Base-by-base conservation (phyloP, 2,329 filamentous ascomycete species). In the Plenodomus lindquistii region DNA sequence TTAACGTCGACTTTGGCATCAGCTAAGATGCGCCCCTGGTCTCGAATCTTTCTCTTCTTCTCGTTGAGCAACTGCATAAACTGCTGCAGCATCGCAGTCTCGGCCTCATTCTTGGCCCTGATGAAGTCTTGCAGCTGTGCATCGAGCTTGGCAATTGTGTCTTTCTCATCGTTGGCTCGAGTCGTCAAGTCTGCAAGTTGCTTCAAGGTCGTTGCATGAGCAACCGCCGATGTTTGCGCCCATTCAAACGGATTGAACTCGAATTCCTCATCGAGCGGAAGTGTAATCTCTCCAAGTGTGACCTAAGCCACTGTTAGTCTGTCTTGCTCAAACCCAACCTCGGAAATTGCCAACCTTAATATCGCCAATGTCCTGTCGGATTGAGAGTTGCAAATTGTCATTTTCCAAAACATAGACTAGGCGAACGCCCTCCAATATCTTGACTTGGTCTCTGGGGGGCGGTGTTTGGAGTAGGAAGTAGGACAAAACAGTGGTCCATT, bases 31-130 rank as follows among this genome's bases (percentile, higher is more conserved):
- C 81, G 79, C 60, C 88, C 85, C 71, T 91, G 87, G 60, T 91
- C 82, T 37, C 88, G 76, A 41, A 92, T 91, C 72, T 89, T 91
- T 43, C 86, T 76, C 71, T 92, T 92, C 75, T 93, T 93, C 67
- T 87, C 83, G 59, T 92, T 92, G 1, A 92, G 74, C 2, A 93
- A 75, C 46, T 82, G 77, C 45, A 83, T 80, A 59, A 90, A 90
- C 66, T 89, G 90, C 51, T 82, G 81, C 1, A 92, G 72, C 46
- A 92, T 73, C 16, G 80, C 79, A 1, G 79, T 78, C 69, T 92
- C 88, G 53, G 89, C 81, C 16, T 83, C 81, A 39, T 82, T 77
- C 66, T 91, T 91, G 13, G 83, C 78, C 44, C 77, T 77, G 39
- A 86, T 77, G 15, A 92, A 79, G 59, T 89, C 85, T 3, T 86